A percentile compares a stretch with the other conserved stretches of the same genome.
Conservation (phyloP, 176 grass and related monocot genomes). For the Panicum miliaceum region DNA sequence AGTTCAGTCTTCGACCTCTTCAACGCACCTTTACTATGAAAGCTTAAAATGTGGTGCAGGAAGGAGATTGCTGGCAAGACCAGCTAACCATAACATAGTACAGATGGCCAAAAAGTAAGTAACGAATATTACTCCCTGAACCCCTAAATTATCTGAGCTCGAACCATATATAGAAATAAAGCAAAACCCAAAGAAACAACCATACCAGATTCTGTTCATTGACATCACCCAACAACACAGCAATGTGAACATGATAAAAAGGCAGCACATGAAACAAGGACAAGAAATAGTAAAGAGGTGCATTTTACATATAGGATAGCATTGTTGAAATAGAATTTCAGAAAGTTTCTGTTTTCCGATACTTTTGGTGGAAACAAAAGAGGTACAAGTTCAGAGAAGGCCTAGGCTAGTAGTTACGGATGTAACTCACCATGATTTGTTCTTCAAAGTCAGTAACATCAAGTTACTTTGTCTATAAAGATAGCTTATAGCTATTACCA, state of each 20-base stretch:
- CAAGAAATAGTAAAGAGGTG: background rate
- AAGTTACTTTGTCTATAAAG: background rate
- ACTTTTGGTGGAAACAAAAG: conserved; percentile 3
- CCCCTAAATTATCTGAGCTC: background rate
- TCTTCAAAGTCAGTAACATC: background rate
- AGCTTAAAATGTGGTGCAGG: background rate
- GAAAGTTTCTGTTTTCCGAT: background rate
- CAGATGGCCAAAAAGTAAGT: background rate
- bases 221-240: background rate
- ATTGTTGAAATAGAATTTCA: background rate
- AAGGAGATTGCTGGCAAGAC: background rate
- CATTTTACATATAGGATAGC: background rate
- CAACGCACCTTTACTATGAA: background rate
- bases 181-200: background rate
- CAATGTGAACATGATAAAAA: background rate
- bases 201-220: background rate
- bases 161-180: background rate
- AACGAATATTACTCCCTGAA: background rate
- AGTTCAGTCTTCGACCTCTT: background rate
- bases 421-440: background rate
- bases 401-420: background rate
- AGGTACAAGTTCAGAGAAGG: background rate
- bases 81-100: background rate
- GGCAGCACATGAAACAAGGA: background rate
- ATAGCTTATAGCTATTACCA: background rate